Evolutionary conservation across 176 grass and related monocot genomes (phyloP).

Genomic region (Aechmea fasciata): DNA sequence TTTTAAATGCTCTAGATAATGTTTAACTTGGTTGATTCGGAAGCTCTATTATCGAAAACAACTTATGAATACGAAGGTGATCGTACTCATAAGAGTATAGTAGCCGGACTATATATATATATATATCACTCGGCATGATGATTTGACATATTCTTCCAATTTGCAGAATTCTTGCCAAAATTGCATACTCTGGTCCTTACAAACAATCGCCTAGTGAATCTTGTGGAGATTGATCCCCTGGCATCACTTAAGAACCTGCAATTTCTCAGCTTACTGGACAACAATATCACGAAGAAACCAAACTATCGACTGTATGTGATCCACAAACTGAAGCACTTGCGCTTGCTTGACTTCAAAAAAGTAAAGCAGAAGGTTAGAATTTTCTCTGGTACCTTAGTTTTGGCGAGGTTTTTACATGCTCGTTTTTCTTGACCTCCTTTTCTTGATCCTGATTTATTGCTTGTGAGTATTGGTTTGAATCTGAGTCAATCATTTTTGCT

Average conservation of each 20-base stretch:
- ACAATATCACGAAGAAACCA: slow-evolving; percentile 88
- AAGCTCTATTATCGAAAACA: too few relatives aligned
- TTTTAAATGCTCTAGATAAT: too few relatives aligned
- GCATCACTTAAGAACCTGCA: slow-evolving; percentile 81
- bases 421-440: too few relatives aligned
- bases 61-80: too few relatives aligned
- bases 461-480: too few relatives aligned
- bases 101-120: too few relatives aligned
- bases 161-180: slow-evolving; percentile 80
- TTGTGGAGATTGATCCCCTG: slow-evolving; percentile 87
- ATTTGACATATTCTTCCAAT: neutral
- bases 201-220: slow-evolving; percentile 87
- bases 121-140: neutral
- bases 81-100: too few relatives aligned
- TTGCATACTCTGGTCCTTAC: slow-evolving; percentile 86
- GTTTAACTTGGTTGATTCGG: too few relatives aligned
- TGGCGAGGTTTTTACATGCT: neutral
- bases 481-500: too few relatives aligned
- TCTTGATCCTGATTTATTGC: too few relatives aligned
- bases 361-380: slow-evolving; percentile 90
- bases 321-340: slow-evolving; percentile 79
- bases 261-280: slow-evolving; percentile 93
- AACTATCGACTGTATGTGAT: slow-evolving; percentile 94
- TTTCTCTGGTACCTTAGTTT: neutral
- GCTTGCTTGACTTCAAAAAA: slow-evolving; percentile 90